Conservation (phyloP, 2,329 filamentous ascomycete genomes). For the Calonectria henricotiae region DNA sequence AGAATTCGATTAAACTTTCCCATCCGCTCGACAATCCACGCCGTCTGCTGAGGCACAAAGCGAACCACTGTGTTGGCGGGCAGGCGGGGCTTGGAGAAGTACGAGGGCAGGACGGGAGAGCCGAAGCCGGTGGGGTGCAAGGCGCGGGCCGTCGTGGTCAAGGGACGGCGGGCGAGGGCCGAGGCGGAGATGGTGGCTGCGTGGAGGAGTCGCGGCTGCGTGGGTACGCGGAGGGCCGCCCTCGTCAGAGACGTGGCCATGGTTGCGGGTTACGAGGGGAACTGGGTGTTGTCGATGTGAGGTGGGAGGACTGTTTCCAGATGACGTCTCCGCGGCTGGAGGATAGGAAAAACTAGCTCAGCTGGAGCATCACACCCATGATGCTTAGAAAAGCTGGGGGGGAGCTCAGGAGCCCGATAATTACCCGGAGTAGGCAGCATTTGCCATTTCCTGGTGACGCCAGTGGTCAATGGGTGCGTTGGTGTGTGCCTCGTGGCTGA, state of each 20-base stretch:
- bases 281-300: conserved; percentile 30
- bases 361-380: conserved; percentile 13
- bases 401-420: conserved; percentile 32
- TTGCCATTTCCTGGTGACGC: conserved; percentile 30
- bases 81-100: conserved; percentile 82
- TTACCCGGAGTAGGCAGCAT: conserved; percentile 34
- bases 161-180: conserved; percentile 49
- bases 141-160: conserved; percentile 55
- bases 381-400: conserved; percentile 37
- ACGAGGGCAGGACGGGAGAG: conserved; percentile 71
- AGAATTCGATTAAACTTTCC: conserved; percentile 96
- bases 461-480: conserved; percentile 28
- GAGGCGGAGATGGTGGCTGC: conserved; percentile 42
- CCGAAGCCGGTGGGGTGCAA: conserved; percentile 57
- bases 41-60: conserved; percentile 99
- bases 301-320: conserved; percentile 40
- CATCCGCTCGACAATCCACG: conserved; percentile 99
- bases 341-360: conserved; percentile 45
- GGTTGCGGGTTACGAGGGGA: conserved; percentile 34
- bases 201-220: conserved; percentile 46
- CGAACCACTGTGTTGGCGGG: conserved; percentile 96
- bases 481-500: conserved; percentile 19
- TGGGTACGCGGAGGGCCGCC: conserved; percentile 51
- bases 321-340: conserved; percentile 49
- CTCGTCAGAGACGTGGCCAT: conserved; percentile 55